A percentile compares a stretch with the other conserved stretches of the same genome.
These are phyloP conservation scores for Nicotiana tomentosiformis DNA, from an alignment of 257 asterid genomes.

Conservation along the genomic window DNA sequence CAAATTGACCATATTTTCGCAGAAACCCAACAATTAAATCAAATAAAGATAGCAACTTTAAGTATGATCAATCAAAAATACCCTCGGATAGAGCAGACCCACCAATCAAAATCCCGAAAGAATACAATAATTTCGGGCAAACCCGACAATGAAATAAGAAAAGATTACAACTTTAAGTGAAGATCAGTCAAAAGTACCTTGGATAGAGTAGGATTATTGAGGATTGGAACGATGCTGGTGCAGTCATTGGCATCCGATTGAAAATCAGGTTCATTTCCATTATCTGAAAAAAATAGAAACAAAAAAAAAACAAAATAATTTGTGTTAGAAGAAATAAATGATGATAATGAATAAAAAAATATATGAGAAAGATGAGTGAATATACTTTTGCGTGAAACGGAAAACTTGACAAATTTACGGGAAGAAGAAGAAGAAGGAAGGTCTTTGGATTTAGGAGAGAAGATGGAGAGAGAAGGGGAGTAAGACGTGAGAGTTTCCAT, in stretches of 20 bases:
- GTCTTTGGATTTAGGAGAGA: constrained; percentile 38
- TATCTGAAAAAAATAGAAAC: constrained; percentile 18
- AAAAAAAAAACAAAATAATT: not conserved
- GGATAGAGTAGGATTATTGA: constrained; percentile 45
- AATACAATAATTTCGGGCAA: not conserved
- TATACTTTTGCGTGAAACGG: constrained; percentile 54
- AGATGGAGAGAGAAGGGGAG: constrained; percentile 39
- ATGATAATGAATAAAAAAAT: not conserved
- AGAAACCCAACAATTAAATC: not conserved
- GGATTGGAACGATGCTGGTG: constrained; percentile 40
- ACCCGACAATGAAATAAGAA: not conserved
- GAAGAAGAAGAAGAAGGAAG: constrained; percentile 37
- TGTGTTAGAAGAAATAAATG: not conserved
- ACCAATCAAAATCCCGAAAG: not conserved
- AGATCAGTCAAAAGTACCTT: constrained; percentile 26
- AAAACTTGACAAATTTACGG: constrained; percentile 38
- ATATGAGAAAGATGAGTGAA: not conserved
- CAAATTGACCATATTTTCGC: not conserved
- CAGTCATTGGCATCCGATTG: constrained; percentile 33
- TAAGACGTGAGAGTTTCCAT: constrained; percentile 57
- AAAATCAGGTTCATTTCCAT: constrained; percentile 47
- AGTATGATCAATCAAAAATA: not conserved
- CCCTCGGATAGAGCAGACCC: not conserved
- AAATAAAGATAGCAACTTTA: not conserved
- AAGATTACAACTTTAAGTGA: not conserved